A percentile compares a stretch with the other conserved stretches of the same genome.
Conservation (phyloP, 352 stramenopile species). For the Blastocystis sp. region DNA sequence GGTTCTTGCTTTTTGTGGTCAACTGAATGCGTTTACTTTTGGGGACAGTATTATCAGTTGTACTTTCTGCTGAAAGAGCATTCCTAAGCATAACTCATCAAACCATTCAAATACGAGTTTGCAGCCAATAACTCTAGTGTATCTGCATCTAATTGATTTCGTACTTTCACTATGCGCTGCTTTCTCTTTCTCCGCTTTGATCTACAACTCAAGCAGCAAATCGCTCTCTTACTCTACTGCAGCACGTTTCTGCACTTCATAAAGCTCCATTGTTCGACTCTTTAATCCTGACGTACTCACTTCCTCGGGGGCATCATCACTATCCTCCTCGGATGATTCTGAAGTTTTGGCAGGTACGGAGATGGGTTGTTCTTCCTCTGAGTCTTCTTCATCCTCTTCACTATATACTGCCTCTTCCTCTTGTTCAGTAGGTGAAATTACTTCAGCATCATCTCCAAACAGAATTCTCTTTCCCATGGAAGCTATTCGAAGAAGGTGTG, state of each 20-base stretch:
- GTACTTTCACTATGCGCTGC: neutral
- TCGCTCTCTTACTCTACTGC: neutral
- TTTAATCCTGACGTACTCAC: neutral
- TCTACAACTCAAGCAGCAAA: neutral
- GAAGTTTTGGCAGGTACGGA: neutral
- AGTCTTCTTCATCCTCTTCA: neutral
- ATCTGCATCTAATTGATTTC: neutral
- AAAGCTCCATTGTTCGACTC: slow-evolving; percentile 1
- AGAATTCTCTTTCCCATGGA: neutral
- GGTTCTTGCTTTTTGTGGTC: neutral
- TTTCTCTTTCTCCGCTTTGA: slow-evolving; percentile 62
- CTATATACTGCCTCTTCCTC: neutral
- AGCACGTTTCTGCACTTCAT: slow-evolving; percentile 34
- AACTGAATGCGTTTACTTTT: slow-evolving; percentile 41
- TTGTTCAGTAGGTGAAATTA: neutral
- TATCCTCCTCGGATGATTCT: neutral
- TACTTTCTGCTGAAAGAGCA: neutral
- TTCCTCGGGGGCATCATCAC: slow-evolving; percentile 55
- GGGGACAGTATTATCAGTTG: neutral
- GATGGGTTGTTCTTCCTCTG: neutral
- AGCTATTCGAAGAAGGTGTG: neutral
- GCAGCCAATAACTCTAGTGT: slow-evolving; percentile 11
- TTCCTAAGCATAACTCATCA: neutral
- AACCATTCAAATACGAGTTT: slow-evolving; percentile 10
- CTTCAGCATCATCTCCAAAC: slow-evolving; percentile 12